A percentile compares a stretch with the other conserved stretches of the same genome.
phyloP scores from a whole-genome alignment of 2,329 filamentous ascomycete species.

The Fusarium protoensiforme region DNA sequence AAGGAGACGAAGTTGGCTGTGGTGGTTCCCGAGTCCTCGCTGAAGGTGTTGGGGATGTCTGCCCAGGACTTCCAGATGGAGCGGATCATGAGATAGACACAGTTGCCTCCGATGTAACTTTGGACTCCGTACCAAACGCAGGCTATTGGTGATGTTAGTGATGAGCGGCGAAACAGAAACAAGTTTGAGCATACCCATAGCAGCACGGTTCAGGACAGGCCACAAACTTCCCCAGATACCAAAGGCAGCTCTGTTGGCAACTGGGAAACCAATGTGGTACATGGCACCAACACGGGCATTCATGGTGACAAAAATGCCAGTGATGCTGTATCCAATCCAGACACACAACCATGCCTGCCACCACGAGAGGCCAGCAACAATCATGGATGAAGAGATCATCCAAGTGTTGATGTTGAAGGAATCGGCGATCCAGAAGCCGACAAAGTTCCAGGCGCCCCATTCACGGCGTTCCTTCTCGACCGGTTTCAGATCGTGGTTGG shows the following conservation, averaged over 20 bases:
- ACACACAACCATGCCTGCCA: constrained; percentile 94
- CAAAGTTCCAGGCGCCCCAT: constrained; percentile 90
- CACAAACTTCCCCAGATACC: constrained; percentile 91
- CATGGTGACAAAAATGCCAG: constrained; percentile 78
- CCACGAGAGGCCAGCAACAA: constrained; percentile 82
- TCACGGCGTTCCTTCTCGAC: constrained; percentile 83
- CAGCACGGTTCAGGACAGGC: constrained; percentile 91
- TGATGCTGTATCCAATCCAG: constrained; percentile 85
- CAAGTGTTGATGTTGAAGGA: constrained; percentile 92
- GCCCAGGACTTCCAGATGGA: constrained; percentile 81
- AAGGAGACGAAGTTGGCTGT: constrained; percentile 84
- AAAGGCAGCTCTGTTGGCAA: constrained; percentile 81
- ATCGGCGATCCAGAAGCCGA: constrained; percentile 88
- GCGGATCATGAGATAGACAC: constrained; percentile 89
- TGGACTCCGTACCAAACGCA: constrained; percentile 92
- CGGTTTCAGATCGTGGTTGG: constrained; percentile 83
- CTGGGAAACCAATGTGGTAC: constrained; percentile 91
- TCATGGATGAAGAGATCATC: constrained; percentile 92
- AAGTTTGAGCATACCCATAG: constrained; percentile 65
- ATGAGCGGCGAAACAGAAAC: not conserved
- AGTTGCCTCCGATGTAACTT: constrained; percentile 84
- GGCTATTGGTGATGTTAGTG: constrained; percentile 54
- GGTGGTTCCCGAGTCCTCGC: constrained; percentile 72
- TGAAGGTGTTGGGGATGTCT: constrained; percentile 74
- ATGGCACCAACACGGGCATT: constrained; percentile 87